phyloP scores from a whole-genome alignment of 345 rosid species.

The Eucalyptus polybractea region DNA sequence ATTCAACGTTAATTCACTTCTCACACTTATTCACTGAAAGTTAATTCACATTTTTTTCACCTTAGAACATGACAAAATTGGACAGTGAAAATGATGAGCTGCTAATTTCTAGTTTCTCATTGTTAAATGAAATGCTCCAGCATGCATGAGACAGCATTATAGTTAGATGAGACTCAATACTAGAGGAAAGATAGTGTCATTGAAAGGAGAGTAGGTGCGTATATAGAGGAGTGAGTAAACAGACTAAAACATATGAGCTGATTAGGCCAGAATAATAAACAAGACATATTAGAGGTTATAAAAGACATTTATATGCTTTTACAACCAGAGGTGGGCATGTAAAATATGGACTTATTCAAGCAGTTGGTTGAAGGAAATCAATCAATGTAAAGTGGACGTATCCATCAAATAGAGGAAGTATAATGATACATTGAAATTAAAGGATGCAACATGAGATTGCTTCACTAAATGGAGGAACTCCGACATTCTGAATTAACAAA shows the following conservation, averaged over 20 bases:
- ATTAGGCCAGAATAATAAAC: not conserved
- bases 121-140: not conserved
- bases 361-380: not conserved
- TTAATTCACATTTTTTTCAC: not conserved
- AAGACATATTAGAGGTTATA: not conserved
- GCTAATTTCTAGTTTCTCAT: not conserved
- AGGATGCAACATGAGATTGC: not conserved
- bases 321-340: not conserved
- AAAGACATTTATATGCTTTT: not conserved
- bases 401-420: not conserved
- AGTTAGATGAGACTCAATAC: not conserved
- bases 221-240: not conserved
- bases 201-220: not conserved
- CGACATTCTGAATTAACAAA: not conserved
- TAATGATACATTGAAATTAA: not conserved
- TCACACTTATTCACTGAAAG: not conserved
- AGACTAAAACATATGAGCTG: not conserved
- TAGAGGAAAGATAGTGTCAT: not conserved
- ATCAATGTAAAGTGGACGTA: not conserved
- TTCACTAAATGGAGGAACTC: not conserved
- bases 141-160: not conserved
- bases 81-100: not conserved
- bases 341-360: not conserved
- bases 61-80: not conserved
- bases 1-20: not conserved